Base-by-base conservation (phyloP, 768 basidiomycete genomes). In the Dendrothele bispora region DNA sequence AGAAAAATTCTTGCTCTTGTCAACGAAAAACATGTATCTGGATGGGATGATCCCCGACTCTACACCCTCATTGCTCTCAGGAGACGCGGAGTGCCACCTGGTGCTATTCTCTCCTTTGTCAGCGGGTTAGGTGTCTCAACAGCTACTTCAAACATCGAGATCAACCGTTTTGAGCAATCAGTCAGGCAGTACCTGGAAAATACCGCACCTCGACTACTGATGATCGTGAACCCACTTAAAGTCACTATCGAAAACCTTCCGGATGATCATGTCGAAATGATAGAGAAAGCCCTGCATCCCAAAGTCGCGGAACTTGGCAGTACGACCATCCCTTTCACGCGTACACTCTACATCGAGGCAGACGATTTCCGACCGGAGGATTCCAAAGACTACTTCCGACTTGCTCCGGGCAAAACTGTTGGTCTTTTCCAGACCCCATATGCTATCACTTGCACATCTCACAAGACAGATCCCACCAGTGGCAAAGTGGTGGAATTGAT, bases 1-100 rank as follows among this genome's bases (percentile, higher is more conserved):
- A 88, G 97, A 17, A 98, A 98, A 66, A 90, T 99, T 58, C 73
- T 86, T 48, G 80, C 84, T 41, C 82, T 99, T 7, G 97, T 99
- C 39, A 82, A 88, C 39, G 83, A 88, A 54, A 79, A 80, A 5
- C 80, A 90, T 57, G 95, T 99, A 40, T 77, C 68, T 28, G 95
- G 88, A 15, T 99, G 97, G 97, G 94, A 98, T 60, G 97, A 99
- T 60, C 97, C 97, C 25, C 87, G 97, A 14, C 79, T 99, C 40
- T 95, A 97, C 69, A 98, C 97, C 1, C 83, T 98, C 50, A 95
- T 97, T 58, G 95, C 95, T 4, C 80, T 98, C 35, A 88, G 95
- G 43, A 82, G 97, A 50, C 87, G 97, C 28, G 97, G 97, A 42
- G 82, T 98, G 18, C 97, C 97, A n/a, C 95, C 97, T 8, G 91